Conservation (phyloP, 2,329 filamentous ascomycete genomes). For the Fusarium anthophilum region DNA sequence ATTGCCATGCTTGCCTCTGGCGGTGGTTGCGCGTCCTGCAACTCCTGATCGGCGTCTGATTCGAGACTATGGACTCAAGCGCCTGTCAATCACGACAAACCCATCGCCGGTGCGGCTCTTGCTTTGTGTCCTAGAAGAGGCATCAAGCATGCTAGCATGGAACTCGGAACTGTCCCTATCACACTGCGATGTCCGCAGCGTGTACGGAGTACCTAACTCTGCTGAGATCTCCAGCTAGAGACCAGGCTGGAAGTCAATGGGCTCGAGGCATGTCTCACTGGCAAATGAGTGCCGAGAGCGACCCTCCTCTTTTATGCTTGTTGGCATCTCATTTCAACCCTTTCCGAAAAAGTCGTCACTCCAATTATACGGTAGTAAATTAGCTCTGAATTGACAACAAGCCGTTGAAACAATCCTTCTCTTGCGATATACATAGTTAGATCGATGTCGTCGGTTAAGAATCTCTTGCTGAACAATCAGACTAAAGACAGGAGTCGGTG, state of each 20-base stretch:
- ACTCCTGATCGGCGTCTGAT: constrained; percentile 35
- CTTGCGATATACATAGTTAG: neutral
- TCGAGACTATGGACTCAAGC: constrained; percentile 11
- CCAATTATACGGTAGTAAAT: neutral
- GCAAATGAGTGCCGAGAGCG: constrained; percentile 28
- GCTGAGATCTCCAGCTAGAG: neutral
- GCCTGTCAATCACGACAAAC: constrained; percentile 17
- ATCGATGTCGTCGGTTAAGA: neutral
- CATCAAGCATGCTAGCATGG: neutral
- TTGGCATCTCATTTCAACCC: constrained; percentile 13
- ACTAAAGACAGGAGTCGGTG: constrained; percentile 4
- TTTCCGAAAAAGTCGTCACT: constrained; percentile 8
- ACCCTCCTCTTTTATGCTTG: constrained; percentile 30
- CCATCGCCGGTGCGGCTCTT: constrained; percentile 9
- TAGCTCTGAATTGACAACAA: neutral
- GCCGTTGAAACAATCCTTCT: neutral
- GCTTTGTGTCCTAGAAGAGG: neutral
- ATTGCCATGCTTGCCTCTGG: constrained; percentile 4
- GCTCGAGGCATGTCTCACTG: constrained; percentile 4
- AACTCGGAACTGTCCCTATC: constrained; percentile 24
- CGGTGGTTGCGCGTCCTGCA: constrained; percentile 41
- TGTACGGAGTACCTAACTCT: neutral
- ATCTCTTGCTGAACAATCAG: neutral
- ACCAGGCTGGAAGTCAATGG: constrained; percentile 19
- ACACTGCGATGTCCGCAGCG: neutral